Base-by-base conservation (phyloP, 2,329 filamentous ascomycete genomes). In the Dichotomopilus funicola region DNA sequence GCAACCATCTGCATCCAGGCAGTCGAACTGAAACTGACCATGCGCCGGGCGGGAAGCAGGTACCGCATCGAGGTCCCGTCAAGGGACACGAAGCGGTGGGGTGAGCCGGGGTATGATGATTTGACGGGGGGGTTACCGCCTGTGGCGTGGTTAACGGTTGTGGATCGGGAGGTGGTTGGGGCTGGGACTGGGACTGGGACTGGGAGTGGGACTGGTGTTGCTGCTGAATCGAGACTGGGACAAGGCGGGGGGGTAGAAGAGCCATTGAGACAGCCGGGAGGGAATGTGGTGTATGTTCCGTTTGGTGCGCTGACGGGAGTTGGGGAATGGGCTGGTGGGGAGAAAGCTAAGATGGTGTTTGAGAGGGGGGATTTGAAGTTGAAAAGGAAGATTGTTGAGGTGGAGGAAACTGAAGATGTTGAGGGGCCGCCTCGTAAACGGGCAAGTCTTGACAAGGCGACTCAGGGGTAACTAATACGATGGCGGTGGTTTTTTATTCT, bases 1-100 rank as follows among this genome's bases (percentile, higher is more conserved):
- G 31, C 47, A 8, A 13, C 35, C 9, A 55, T 64, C 2, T 64
- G 62, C 38, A 47, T 59, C 34, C n/a, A 55, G 10, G 62, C 62
- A 1, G 43, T 59, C 2, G 43, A 56, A 7, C 50, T 64, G 8
- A 58, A 57, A n/a, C 42, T 64, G 4, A 52, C 55, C 8, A 53
- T 63, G 1, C 41, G 62, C 6, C 51, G 37, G 7, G 35, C 54
- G 1, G 27, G 44, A 1, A 51, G 55, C 4, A 13, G 42, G 0
- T 55, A 58, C 19, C 43, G 36, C n/a, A 43, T 64, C 13, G 59
- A 63, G 13, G 48, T 58, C 0, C 58, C 55, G 1, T 58, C 56
- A 3, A 44, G 36, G 0, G 56, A 58, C 33, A 10, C 42, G 7
- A 50, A 53, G 33, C 45, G n/a, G n/a, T 58, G 52, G 56, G 56